Evolutionary conservation across 352 stramenopile genomes (phyloP), one percentile per base, ranked within the genome.

Genomic region (Pythium dissotocum): DNA sequence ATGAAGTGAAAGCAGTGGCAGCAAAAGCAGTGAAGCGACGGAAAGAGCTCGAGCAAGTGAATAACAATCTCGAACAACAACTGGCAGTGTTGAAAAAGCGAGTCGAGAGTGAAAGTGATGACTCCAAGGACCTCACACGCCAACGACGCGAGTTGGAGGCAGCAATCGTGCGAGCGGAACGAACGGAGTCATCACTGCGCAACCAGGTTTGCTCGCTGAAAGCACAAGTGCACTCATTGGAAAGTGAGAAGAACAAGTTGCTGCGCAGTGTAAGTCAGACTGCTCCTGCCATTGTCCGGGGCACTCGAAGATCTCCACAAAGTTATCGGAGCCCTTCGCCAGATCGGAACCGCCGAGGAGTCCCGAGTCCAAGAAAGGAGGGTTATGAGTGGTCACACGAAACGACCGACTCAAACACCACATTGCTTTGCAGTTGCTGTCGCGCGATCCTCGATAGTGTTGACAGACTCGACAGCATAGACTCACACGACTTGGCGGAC

Each of bases 131-230:
- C 14, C 28, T 66, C 1, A 18, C 60, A 21, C 54, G 54, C 10
- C 52, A 80, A 14, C 28, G 51, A 0, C 67, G 62, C 6, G 73
- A 61, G n/a, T 52, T 74, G 8, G 71, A 80, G 46, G 42, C 28
- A 9, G 56, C 73, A 10, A 52, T 83, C 30, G 60, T 56, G 26
- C 79, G 77, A 35, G 56, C 73, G 0, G 75, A 80, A 36, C 69
- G 61, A 24, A 75, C 63, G 0, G 78, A 85, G 66, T 63, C 63
- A 12, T 71, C 66, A 6, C 61, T 85, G 6, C 63, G 72, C 0
- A 71, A 66, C 24, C 64, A 82, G 16, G 30, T 80, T 13, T 55
- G 63, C 13, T 40, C 53, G 5, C 66, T 71, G 18, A 78, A 75
- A 28, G 36, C 48, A 16, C 77, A 74, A 49, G 6, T 79, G 2